These are phyloP conservation scores for Wickerhamomyces canadensis DNA, from an alignment of 805 yeast genomes.

Conservation along the genomic window DNA sequence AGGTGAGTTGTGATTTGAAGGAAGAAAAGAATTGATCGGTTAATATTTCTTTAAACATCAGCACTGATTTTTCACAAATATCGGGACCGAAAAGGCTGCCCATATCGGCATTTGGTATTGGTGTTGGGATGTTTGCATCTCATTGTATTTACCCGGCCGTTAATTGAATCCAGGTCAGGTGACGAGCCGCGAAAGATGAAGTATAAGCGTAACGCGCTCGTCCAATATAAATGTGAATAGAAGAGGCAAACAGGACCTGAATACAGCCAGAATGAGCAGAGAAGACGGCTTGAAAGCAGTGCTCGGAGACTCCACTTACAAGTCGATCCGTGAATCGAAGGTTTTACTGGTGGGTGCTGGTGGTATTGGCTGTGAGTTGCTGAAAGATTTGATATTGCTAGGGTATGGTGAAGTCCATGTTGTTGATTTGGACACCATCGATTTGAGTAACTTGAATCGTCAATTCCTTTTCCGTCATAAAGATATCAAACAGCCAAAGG, in stretches of 20 bases:
- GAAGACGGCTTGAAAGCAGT: conserved; percentile 2
- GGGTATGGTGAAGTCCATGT: conserved; percentile 86
- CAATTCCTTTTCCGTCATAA: conserved; percentile 87
- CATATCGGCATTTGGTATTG: background rate
- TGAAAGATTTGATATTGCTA: conserved; percentile 72
- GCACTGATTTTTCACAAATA: no score
- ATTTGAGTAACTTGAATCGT: conserved; percentile 84
- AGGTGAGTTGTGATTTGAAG: background rate
- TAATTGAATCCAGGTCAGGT: background rate
- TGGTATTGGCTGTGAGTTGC: conserved; percentile 90
- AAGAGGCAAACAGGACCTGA: no score
- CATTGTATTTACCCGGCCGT: no score
- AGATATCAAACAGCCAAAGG: conserved; percentile 86
- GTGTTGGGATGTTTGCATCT: background rate
- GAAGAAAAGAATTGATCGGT: background rate
- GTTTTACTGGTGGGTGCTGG: conserved; percentile 92
- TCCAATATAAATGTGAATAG: no score
- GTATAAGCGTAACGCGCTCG: no score
- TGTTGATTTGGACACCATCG: conserved; percentile 95
- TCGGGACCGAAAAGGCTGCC: background rate
- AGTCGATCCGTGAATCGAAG: conserved; percentile 30
- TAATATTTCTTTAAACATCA: background rate
- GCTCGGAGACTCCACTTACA: conserved; percentile 2
- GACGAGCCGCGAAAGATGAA: background rate
- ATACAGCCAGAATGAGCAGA: conserved; percentile 1